A percentile compares a stretch with the other conserved stretches of the same genome.
Evolutionary conservation across 441 rosid species (phyloP).

Genomic region (Arabidopsis lyrata): DNA sequence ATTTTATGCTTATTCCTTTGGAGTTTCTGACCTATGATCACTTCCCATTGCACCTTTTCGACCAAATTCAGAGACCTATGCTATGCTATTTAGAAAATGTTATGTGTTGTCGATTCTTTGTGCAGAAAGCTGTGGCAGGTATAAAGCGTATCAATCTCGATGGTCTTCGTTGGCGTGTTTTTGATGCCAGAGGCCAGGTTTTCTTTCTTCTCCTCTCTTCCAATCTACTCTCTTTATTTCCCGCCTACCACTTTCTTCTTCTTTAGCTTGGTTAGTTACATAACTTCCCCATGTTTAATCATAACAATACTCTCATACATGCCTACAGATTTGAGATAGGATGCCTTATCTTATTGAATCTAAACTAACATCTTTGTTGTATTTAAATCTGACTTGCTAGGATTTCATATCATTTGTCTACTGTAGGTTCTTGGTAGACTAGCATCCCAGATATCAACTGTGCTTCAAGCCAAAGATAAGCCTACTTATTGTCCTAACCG

Average conservation of each 20-base stretch:
- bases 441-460: slow-evolving; percentile 93
- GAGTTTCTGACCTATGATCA: no score
- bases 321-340: no score
- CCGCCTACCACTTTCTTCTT: not conserved
- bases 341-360: not conserved
- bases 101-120: slow-evolving; percentile 15
- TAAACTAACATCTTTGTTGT: not conserved
- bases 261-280: not conserved
- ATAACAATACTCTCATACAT: not conserved
- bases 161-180: slow-evolving; percentile 95
- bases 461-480: slow-evolving; percentile 97
- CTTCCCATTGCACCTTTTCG: not conserved
- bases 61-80: not conserved
- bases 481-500: slow-evolving; percentile 93
- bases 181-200: slow-evolving; percentile 99
- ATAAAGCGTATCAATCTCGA: slow-evolving; percentile 89
- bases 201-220: slow-evolving; percentile 9
- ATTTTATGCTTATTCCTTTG: no score
- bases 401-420: not conserved
- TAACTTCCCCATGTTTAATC: not conserved
- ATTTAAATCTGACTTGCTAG: not conserved
- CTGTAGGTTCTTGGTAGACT: slow-evolving; percentile 92
- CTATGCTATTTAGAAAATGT: not conserved
- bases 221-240: not conserved
- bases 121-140: slow-evolving; percentile 98